phyloP scores from a whole-genome alignment of 1,284 basidiomycete species.

The Ceratobasidium sp. region DNA sequence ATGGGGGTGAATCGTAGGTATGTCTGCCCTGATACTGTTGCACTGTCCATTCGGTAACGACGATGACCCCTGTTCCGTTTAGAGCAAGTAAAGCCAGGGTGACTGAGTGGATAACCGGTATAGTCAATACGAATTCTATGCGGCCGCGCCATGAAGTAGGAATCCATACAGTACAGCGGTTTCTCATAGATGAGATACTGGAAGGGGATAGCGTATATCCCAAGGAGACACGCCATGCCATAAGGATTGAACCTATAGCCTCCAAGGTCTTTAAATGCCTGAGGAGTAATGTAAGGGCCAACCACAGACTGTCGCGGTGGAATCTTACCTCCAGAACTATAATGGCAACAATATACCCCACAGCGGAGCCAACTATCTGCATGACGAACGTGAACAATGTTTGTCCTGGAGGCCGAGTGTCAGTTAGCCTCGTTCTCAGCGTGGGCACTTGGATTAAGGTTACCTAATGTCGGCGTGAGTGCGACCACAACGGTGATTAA shows the following conservation, averaged over 20 bases:
- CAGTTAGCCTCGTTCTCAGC: not conserved
- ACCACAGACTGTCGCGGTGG: not conserved
- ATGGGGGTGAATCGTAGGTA: constrained; percentile 46
- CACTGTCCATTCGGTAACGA: constrained; percentile 46
- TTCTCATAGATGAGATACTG: constrained; percentile 47
- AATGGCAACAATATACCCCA: constrained; percentile 43
- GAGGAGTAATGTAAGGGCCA: constrained; percentile 30
- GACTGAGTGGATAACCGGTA: constrained; percentile 33
- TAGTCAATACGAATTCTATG: constrained; percentile 39
- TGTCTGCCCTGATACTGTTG: constrained; percentile 43
- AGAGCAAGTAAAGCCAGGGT: constrained; percentile 46
- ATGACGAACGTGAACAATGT: constrained; percentile 48
- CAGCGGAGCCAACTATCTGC: constrained; percentile 45
- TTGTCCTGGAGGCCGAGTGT: constrained; percentile 44
- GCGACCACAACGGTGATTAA: constrained; percentile 51
- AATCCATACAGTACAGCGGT: constrained; percentile 42
- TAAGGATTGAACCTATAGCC: constrained; percentile 51
- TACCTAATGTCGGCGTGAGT: constrained; percentile 47
- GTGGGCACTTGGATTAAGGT: constrained; percentile 11
- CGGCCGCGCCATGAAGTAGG: not conserved
- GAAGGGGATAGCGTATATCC: constrained; percentile 45
- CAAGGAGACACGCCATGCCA: constrained; percentile 44
- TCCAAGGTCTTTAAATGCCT: constrained; percentile 49
- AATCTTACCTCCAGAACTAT: constrained; percentile 43
- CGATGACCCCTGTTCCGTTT: constrained; percentile 47